Evolutionary conservation across 805 yeast species (phyloP), one percentile per base, ranked within the genome.

Genomic region (Lipomyces chichibuensis): DNA sequence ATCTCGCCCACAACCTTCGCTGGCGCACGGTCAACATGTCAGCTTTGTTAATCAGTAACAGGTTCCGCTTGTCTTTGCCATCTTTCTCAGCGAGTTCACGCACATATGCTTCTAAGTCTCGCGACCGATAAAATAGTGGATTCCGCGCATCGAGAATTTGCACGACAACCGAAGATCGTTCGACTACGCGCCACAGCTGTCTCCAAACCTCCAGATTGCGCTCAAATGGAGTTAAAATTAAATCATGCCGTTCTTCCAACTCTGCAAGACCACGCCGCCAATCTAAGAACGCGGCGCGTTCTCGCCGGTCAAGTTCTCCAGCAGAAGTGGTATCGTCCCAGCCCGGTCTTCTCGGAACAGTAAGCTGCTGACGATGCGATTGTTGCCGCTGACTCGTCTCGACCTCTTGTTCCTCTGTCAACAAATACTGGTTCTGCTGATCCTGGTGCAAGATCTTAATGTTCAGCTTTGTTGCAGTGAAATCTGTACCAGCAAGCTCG

Each of bases 81-180:
- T 60, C 23, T n/a, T 39, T 63, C 60, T 85, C 79, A 71, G 89
- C 88, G 57, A 91, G 76, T 71, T 91, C 96, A 64, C 84, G 81
- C 25, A 92, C 98, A 75, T 95, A 95, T 29, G 79, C 83, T 71
- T 91, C 98, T 75, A 91, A 83, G 80, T 95, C 98, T 32, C 85
- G 85, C 1, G 97, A 92, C 76, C 98, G 85, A 81, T 92, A 95
- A 67, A 92, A 82, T 66, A 93, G 80, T 4, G 99, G 99, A 76
- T 91, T 92, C 79, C 99, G 85, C 13, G 98, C 98, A 80, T 95
- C 99, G 35, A 95, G 98, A 81, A 95, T 95, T 77, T 95, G 99
- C 5, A 95, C 98, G 52, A 95, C 87, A 74, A 95, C 83, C 78
- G 94, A 97, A 29, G 95, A 91, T 76, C 98, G 86, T 78, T 95